Evolutionary conservation across 805 yeast genomes (phyloP).

Genomic region (Candida boidinii): DNA sequence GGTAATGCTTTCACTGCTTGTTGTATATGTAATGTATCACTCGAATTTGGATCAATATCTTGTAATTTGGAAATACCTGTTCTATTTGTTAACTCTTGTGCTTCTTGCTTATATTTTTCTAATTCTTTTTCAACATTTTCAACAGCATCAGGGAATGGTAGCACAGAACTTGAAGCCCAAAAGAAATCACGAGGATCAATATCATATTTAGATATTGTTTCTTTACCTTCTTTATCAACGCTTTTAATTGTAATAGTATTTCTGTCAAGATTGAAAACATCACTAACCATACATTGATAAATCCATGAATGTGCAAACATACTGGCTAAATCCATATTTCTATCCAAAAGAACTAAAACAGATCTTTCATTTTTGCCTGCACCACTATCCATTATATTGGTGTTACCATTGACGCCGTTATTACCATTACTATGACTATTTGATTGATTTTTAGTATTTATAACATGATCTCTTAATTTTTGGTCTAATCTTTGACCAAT

Average conservation of each 20-base stretch:
- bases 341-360: slow-evolving; percentile 75
- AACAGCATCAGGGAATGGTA: slow-evolving; percentile 98
- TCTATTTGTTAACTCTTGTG: slow-evolving; percentile 72
- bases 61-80: slow-evolving; percentile 66
- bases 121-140: slow-evolving; percentile 88
- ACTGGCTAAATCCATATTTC: slow-evolving; percentile 83
- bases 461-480: slow-evolving; percentile 76
- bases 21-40: slow-evolving; percentile 61
- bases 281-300: slow-evolving; percentile 92
- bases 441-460: slow-evolving; percentile 44
- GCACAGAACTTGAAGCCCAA: slow-evolving; percentile 75
- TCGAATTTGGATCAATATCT: slow-evolving; percentile 60
- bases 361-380: slow-evolving; percentile 39
- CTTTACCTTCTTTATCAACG: slow-evolving; percentile 20
- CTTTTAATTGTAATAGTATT: slow-evolving; percentile 66
- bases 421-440: no score
- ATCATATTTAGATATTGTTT: slow-evolving; percentile 58
- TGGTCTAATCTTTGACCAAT: slow-evolving; percentile 83
- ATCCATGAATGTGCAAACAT: slow-evolving; percentile 98
- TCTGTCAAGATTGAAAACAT: slow-evolving; percentile 73
- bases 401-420: slow-evolving; percentile 3
- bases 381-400: no score
- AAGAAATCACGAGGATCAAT: slow-evolving; percentile 90
- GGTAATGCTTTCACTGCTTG: slow-evolving; percentile 91
- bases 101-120: slow-evolving; percentile 75